Conservation (phyloP, 768 basidiomycete genomes). For the Russula emetica region DNA sequence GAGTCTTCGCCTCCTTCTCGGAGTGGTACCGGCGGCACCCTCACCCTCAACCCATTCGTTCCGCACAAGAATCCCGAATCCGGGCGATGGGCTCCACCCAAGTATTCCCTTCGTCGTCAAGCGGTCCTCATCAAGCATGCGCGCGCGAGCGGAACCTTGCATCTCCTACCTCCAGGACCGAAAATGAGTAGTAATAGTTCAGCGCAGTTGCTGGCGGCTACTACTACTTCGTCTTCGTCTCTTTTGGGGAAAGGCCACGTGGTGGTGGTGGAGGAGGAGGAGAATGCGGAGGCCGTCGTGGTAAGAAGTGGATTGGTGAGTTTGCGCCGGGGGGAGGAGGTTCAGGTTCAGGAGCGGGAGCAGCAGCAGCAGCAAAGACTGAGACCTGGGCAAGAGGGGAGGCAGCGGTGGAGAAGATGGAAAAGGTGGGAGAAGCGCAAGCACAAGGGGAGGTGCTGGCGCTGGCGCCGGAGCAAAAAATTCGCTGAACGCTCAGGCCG, state of each 20-base stretch:
- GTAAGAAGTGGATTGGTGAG: neutral
- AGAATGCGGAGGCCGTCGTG: neutral
- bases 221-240: conserved; percentile 13
- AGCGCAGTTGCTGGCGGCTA: conserved; percentile 30
- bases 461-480: neutral
- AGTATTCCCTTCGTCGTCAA: conserved; percentile 71
- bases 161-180: conserved; percentile 64
- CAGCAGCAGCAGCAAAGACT: neutral
- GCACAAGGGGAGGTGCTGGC: neutral
- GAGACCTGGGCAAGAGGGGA: neutral
- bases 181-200: conserved; percentile 50
- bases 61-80: conserved; percentile 55
- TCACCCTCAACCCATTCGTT: conserved; percentile 62
- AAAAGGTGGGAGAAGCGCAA: neutral
- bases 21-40: conserved; percentile 14
- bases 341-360: neutral
- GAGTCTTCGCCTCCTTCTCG: conserved; percentile 10
- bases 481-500: conserved; percentile 1
- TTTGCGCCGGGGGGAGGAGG: neutral
- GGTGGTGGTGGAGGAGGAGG: neutral
- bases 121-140: conserved; percentile 76
- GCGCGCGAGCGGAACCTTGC: conserved; percentile 46
- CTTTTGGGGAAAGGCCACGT: neutral
- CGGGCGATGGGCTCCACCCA: conserved; percentile 63
- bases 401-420: neutral